Evolutionary conservation across 352 stramenopile genomes (phyloP), one percentile per base, ranked within the genome.

Genomic region (Phytopythium sindhum): DNA sequence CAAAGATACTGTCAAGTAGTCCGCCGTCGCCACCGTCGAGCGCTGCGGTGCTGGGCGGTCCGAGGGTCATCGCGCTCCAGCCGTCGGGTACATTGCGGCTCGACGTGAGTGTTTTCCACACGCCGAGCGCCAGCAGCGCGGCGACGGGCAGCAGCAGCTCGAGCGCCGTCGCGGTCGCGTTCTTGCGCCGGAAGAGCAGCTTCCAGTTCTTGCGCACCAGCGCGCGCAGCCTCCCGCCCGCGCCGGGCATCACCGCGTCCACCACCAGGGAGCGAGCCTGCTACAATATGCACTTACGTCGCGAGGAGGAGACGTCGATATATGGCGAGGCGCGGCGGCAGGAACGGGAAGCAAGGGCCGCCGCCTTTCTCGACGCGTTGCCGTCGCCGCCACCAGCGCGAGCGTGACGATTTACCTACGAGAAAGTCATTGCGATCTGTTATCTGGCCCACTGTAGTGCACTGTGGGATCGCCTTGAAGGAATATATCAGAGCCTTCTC

Each of bases 181-280:
- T 39, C 51, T 61, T 62, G 48, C 66, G 66, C 57, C 65, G 67
- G 29, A 73, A 41, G 12, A 73, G 57, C 33, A 73, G 66, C 41
- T 69, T 66, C 59, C 59, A 64, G 59, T 64, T 64, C 24, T 51
- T 47, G 29, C 59, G 51, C 47, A 54, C 33, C 35, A 64, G 24
- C 59, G 59, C 59, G 33, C 7, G 45, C 57, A 56, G 29, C 44
- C n/a, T 9, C 15, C 37, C 35, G 15, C 55, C 5, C 57, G 44
- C 33, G 44, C 19, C 44, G 21, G 45, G 45, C 31, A 45, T 54
- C 4, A 24, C 7, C 35, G 23, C 15, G 3, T 5, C 17, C 26
- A 24, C 29, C 26, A 28, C 26, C 26, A 31, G 1, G 26, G 6
- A n/a, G 21, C 7, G 33, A 39, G 14, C 3, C 6, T 14, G 33